These are phyloP conservation scores for Boletus mariae DNA, from an alignment of 1,284 basidiomycete genomes.

Conservation along the genomic window DNA sequence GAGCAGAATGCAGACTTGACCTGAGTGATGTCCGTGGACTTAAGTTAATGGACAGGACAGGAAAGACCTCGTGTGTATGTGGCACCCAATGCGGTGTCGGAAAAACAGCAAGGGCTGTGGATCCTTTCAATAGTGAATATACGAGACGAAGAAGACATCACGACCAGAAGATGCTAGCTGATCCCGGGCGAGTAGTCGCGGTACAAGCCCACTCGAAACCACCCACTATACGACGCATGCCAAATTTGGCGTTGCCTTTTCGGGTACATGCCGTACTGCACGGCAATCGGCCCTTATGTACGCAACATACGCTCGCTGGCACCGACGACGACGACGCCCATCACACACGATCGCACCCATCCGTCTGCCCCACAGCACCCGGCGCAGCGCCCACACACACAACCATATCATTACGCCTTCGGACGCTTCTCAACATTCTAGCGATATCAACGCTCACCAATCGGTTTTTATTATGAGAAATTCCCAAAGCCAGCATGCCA, in stretches of 20 bases:
- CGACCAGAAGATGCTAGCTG: constrained; percentile 10
- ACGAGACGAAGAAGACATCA: constrained; percentile 7
- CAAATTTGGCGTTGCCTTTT: constrained; percentile 30
- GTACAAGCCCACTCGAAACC: background rate
- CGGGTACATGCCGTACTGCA: constrained; percentile 26
- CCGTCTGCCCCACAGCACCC: background rate
- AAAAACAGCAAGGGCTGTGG: constrained; percentile 18
- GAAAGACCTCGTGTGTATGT: constrained; percentile 38
- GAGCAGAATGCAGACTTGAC: constrained; percentile 29
- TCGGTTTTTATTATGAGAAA: background rate
- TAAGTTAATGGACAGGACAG: constrained; percentile 37
- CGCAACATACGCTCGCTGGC: background rate
- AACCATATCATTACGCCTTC: background rate
- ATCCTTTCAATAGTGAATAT: constrained; percentile 18
- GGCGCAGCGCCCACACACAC: background rate
- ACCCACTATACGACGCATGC: constrained; percentile 20
- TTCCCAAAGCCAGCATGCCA: background rate
- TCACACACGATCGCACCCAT: background rate
- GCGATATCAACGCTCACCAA: background rate
- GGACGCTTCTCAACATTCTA: background rate
- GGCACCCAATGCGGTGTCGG: constrained; percentile 33
- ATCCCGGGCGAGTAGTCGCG: constrained; percentile 13
- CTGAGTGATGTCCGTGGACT: constrained; percentile 37
- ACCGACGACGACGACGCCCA: background rate
- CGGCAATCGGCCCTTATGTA: constrained; percentile 29